Percentiles rank a stretch among this genome's conserved stretches.
Evolutionary conservation across 2,329 filamentous ascomycete species (phyloP).

Genomic region (Aspergillus sergii): DNA sequence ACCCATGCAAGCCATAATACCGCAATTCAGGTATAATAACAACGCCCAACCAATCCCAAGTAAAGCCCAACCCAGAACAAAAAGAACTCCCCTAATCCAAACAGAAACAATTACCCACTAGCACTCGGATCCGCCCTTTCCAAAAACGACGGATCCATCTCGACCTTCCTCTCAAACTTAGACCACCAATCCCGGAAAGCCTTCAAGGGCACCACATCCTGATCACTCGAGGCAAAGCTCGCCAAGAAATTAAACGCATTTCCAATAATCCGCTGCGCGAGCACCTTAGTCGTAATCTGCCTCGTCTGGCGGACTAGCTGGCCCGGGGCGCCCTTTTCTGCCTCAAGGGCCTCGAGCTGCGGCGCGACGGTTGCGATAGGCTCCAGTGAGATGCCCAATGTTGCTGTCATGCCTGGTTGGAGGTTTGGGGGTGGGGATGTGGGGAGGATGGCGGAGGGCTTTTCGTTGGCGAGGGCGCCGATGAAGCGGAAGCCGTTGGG

Average conservation of each 20-base stretch:
- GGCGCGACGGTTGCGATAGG: slow-evolving; percentile 69
- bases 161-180: slow-evolving; percentile 88
- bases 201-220: slow-evolving; percentile 82
- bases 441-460: slow-evolving; percentile 90
- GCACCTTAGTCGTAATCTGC: slow-evolving; percentile 67
- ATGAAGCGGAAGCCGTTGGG: slow-evolving; percentile 78
- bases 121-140: slow-evolving; percentile 65
- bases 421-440: slow-evolving; percentile 48
- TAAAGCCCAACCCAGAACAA: neutral
- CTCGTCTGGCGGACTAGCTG: slow-evolving; percentile 30
- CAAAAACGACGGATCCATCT: slow-evolving; percentile 84
- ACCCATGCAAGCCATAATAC: neutral
- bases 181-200: slow-evolving; percentile 97
- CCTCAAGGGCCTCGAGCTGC: slow-evolving; percentile 63
- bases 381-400: slow-evolving; percentile 83
- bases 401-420: slow-evolving; percentile 54
- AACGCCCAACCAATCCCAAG: neutral
- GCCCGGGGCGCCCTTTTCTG: slow-evolving; percentile 26
- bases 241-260: slow-evolving; percentile 97
- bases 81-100: no score
- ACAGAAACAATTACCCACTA: slow-evolving; percentile 15
- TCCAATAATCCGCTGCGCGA: slow-evolving; percentile 92
- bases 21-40: neutral
- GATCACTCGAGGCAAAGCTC: slow-evolving; percentile 71
- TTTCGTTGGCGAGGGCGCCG: slow-evolving; percentile 84